phyloP scores from a whole-genome alignment of 192 early-diverging fungal species.

The Coemansia sp. region DNA sequence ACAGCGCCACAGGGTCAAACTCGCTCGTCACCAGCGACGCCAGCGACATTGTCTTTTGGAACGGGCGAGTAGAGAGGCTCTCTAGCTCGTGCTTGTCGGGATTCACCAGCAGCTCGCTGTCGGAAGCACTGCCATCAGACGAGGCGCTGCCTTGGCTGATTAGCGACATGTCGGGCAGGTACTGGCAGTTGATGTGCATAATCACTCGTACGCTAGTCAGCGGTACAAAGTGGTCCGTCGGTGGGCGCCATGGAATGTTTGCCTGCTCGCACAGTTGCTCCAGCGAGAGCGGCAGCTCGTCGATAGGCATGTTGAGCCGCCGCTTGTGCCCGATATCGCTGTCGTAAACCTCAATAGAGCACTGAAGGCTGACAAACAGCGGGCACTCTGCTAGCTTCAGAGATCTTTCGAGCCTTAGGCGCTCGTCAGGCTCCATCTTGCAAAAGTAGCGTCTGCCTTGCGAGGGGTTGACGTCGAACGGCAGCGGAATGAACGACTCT shows the following conservation, averaged over 20 bases:
- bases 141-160: slow-evolving; percentile 1
- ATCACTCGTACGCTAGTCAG: slow-evolving; percentile 43
- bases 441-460: slow-evolving; percentile 51
- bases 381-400: slow-evolving; percentile 50
- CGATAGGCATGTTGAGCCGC: slow-evolving; percentile 48
- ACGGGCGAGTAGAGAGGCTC: slow-evolving; percentile 29
- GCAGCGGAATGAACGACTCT: slow-evolving; percentile 46
- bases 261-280: slow-evolving; percentile 47
- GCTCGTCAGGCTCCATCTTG: slow-evolving; percentile 20
- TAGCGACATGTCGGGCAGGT: slow-evolving; percentile 22
- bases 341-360: slow-evolving; percentile 45
- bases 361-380: slow-evolving; percentile 47
- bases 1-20: slow-evolving; percentile 19
- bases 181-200: slow-evolving; percentile 50
- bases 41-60: slow-evolving; percentile 51
- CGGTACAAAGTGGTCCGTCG: slow-evolving; percentile 51
- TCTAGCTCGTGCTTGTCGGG: slow-evolving; percentile 34
- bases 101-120: slow-evolving; percentile 24
- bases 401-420: slow-evolving; percentile 40
- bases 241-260: slow-evolving; percentile 41
- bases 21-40: slow-evolving; percentile 34
- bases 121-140: slow-evolving; percentile 5
- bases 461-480: slow-evolving; percentile 26
- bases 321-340: slow-evolving; percentile 20
- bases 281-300: slow-evolving; percentile 41